Evolutionary conservation across 305 asterid genomes (phyloP), one percentile per base, ranked within the genome.

Genomic region (Galium porrigens): DNA sequence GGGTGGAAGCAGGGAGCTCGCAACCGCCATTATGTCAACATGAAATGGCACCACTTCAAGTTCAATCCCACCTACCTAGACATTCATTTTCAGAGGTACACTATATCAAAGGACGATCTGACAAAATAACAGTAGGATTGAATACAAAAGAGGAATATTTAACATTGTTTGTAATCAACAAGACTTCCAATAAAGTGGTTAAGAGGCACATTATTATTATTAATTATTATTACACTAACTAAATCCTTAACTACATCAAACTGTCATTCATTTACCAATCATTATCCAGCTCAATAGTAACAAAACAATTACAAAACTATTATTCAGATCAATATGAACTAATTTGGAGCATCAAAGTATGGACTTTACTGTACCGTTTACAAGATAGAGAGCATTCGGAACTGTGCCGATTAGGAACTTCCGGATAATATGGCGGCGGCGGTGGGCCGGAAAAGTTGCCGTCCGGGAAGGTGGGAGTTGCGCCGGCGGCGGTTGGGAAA

Each of bases 1-100:
- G 15, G 80, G 73, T 58, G 59, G 69, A 67, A 77, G 70, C 53
- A 77, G 65, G 33, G 81, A 70, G 56, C 78, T 76, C 42, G 79
- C 70, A 61, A 73, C 77, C 29, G 81, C 77, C 85, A 80, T 80
- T 65, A 46, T 54, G 46, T 17, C 63, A 63, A 65, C 52, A 64
- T 61, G 62, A 57, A 58, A 63, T 54, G 56, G 67, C 61, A 34
- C 70, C 70, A 33, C 18, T 46, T 61, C 67, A 67, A 49, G 69
- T 66, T 49, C 27, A 61, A 70, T 58, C 33, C 39, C 37, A 42
- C 46, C 18, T 25, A 49, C 20, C 64, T n/a, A n/a, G 37, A 46
- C 66, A 75, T 70, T 55, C 39, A 68, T 34, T 39, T 63, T 65
- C 30, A 46, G 10, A 33, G 36, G 20, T 18, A 59, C 25, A 15